Evolutionary conservation across 345 rosid species (phyloP), one percentile per base, ranked within the genome.

Genomic region (Bruguiera gymnorhiza): DNA sequence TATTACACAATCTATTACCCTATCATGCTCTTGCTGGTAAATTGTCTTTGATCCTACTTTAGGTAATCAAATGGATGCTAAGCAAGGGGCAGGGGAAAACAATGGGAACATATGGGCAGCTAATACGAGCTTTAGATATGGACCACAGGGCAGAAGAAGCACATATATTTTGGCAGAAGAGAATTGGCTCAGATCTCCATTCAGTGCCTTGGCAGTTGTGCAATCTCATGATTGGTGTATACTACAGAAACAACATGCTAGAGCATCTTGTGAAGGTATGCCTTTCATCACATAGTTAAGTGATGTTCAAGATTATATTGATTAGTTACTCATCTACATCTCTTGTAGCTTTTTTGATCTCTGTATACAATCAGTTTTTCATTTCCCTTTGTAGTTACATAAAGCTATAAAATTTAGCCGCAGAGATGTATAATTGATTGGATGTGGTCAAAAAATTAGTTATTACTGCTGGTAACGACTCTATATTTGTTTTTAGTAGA

Each of bases 11-110:
- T 5, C 18, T 27, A 21, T 56, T 10, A 56, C 29, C 26, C 4
- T 23, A 3, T 56, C 8, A 8, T 56, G 60, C 60, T 24, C 5
- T 56, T 26, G 21, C 2, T 23, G 9, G 39, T 57, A 19, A 8
- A 24, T 24, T 8, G 18, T 43, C 11, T 62, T 20, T 32, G 32
- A 23, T 29, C 32, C 50, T 32, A 21, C 18, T 60, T 21, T 48
- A 93, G 98, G 96, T 94, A 62, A 88, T 95, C 68, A 95, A 95
- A 77, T 95, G 99, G 99, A 88, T 95, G 86, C 86, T 95, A 66
- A 95, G 99, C 86, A 95, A 92, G 80, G 97, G 97, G 63, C 97
- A 95, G 74, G 97, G 97, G 79, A 83, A 81, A 70, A 95, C 99
- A 53, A 83, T 87, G 86, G 97, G 97, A 67, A 88, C 91, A 2